phyloP scores from a whole-genome alignment of 106 monocot genomes.

The Apostasia shenzhenica region DNA sequence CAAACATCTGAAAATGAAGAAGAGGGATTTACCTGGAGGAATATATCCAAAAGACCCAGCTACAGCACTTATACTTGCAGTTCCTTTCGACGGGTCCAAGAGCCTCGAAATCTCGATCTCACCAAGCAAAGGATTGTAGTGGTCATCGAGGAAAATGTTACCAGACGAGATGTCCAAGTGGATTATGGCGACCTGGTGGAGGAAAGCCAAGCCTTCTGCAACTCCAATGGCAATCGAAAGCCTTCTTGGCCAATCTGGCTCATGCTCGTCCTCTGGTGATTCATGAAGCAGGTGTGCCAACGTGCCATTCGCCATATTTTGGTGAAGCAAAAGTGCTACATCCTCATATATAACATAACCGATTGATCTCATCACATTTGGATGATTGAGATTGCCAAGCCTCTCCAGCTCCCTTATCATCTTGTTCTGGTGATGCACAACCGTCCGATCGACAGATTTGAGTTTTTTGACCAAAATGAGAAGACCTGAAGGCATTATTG shows the following conservation, averaged over 20 bases:
- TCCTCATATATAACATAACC: slow-evolving; percentile 91
- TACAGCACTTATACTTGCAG: slow-evolving; percentile 85
- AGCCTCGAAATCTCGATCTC: slow-evolving; percentile 88
- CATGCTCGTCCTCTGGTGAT: background rate
- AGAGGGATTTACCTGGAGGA: slow-evolving; percentile 55
- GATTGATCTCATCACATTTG: slow-evolving; percentile 63
- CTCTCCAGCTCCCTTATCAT: slow-evolving; percentile 86
- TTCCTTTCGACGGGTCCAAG: slow-evolving; percentile 89
- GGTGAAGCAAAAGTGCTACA: slow-evolving; percentile 70
- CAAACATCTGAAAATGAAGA: background rate
- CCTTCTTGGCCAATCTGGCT: slow-evolving; percentile 58
- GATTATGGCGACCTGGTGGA: slow-evolving; percentile 64
- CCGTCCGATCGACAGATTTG: slow-evolving; percentile 70
- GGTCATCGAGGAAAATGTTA: slow-evolving; percentile 59
- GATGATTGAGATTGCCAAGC: slow-evolving; percentile 48
- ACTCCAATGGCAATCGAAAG: slow-evolving; percentile 50
- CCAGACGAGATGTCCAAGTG: slow-evolving; percentile 78
- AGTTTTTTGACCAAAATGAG: slow-evolving; percentile 60
- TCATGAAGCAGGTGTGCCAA: slow-evolving; percentile 49
- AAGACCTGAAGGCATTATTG: slow-evolving; percentile 73
- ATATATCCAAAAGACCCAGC: slow-evolving; percentile 95
- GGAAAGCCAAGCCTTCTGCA: slow-evolving; percentile 75
- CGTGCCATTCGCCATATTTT: slow-evolving; percentile 67
- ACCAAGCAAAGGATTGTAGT: slow-evolving; percentile 62
- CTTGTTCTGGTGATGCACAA: slow-evolving; percentile 52